Base-by-base conservation (phyloP, 129 eudicot species). In the Flaveria trinervia region DNA sequence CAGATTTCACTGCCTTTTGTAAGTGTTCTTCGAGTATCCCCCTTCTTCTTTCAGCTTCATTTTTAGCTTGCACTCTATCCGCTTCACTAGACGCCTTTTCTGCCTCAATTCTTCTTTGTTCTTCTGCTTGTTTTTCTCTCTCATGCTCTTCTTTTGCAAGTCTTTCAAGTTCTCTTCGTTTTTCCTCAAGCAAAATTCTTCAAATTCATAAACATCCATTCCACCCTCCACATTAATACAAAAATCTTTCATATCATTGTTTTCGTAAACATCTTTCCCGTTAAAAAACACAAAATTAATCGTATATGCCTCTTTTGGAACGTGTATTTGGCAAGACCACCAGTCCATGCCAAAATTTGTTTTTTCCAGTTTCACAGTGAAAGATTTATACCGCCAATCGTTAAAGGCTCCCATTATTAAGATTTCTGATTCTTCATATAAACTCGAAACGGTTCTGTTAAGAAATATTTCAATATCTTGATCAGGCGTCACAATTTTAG, bases 241-340 rank as follows among this genome's bases (percentile, higher is more conserved):
- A 85, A 89, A 95, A 88, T 95, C 97, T 64, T 95, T 90, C 80
- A 72, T 76, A 15, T 86, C 85, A 49, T 95, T 95, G 81, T 95
- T 95, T 66, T 95, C 99, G 44, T 91, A 95, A 23, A 91, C 92
- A 85, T 91, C 90, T 82, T 86, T 69, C 43, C 99, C 99, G 60
- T 92, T 91, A 70, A 89, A 85, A 82, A 95, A 91, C 59, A 95
- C 97, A 26, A 95, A 95, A 72, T 92, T 92, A n/a, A 89, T 80
- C 76, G 65, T 91, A 85, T 92, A 95, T 73, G 99, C 97, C 86
- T 95, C 96, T 54, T 83, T 84, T 43, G 99, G 99, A 78, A 95
- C 97, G 80, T 85, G 86, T 28, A 95, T n/a, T 71, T 70, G 51
- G 85, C 99, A 91, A 80, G 96, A 89, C 99, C 99, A 95, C 99